Conservation (phyloP, 306 rosid species). For the Alnus glutinosa region DNA sequence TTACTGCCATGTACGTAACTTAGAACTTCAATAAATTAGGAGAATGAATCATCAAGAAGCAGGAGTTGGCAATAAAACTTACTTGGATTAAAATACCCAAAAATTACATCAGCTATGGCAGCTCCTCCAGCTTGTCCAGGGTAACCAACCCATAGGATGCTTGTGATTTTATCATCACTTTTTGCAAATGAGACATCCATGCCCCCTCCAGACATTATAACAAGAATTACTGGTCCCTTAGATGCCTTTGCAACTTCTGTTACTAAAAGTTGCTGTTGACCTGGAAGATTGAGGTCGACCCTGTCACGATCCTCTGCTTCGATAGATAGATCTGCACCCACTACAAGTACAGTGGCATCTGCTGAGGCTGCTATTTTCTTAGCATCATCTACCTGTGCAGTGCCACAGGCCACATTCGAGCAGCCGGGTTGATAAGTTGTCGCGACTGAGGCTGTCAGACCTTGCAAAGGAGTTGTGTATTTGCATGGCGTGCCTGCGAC, state of each 20-base stretch:
- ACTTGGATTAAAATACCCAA: conserved; percentile 85
- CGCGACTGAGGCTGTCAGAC: conserved; percentile 64
- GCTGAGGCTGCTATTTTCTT: conserved; percentile 72
- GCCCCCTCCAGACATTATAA: conserved; percentile 98
- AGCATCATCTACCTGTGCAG: conserved; percentile 68
- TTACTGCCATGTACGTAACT: background rate
- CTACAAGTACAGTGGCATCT: conserved; percentile 80
- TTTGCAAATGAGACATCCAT: conserved; percentile 88
- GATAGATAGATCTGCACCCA: conserved; percentile 75
- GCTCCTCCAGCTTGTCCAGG: conserved; percentile 99
- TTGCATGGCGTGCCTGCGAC: conserved; percentile 87
- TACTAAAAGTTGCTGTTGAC: conserved; percentile 71
- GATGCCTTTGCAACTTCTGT: conserved; percentile 78
- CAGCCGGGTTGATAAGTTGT: conserved; percentile 77
- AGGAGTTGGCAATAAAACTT: conserved; percentile 28
- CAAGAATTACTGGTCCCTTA: conserved; percentile 89
- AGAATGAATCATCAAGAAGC: background rate
- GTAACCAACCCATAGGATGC: conserved; percentile 97
- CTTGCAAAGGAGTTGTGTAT: conserved; percentile 81
- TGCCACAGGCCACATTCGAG: conserved; percentile 62
- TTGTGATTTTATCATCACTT: conserved; percentile 60
- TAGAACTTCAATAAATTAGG: background rate
- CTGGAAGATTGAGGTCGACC: conserved; percentile 73
- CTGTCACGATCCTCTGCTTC: conserved; percentile 92
- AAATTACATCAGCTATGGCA: conserved; percentile 88